phyloP scores from a whole-genome alignment of 352 stramenopile genomes.

The Aphanomyces astaci region DNA sequence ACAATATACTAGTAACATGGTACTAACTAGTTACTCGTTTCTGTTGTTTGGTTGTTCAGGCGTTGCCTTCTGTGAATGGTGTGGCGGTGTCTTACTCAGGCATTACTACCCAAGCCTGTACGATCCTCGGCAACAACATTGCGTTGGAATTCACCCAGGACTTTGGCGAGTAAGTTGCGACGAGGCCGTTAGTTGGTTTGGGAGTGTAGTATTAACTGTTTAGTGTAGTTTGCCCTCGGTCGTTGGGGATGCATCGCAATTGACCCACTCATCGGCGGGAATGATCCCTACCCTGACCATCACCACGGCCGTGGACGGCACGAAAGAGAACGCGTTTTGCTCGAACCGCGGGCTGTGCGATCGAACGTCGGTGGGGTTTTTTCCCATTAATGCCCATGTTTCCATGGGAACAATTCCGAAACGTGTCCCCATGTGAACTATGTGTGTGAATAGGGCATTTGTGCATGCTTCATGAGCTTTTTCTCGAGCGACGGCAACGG shows the following conservation, averaged over 20 bases:
- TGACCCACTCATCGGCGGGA: constrained; percentile 47
- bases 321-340: constrained; percentile 83
- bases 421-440: not conserved
- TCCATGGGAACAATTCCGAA: not conserved
- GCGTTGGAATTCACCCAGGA: constrained; percentile 68
- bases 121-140: constrained; percentile 66
- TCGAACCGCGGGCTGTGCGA: constrained; percentile 84
- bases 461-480: constrained; percentile 77
- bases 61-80: constrained; percentile 57
- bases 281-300: constrained; percentile 39
- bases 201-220: not conserved
- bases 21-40: too few relatives aligned
- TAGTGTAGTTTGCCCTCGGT: constrained; percentile 43
- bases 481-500: constrained; percentile 77
- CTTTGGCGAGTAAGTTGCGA: constrained; percentile 49
- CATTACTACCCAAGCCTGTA: constrained; percentile 57
- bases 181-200: not conserved
- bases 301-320: constrained; percentile 61
- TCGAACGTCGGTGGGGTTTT: constrained; percentile 28
- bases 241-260: constrained; percentile 39
- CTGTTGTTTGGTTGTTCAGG: too few relatives aligned
- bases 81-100: constrained; percentile 57
- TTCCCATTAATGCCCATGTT: not conserved
- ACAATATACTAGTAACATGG: too few relatives aligned
- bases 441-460: constrained; percentile 40